A percentile compares a stretch with the other conserved stretches of the same genome.
Evolutionary conservation across 2,329 filamentous ascomycete species (phyloP).

Genomic region (Cladophialophora exuberans): DNA sequence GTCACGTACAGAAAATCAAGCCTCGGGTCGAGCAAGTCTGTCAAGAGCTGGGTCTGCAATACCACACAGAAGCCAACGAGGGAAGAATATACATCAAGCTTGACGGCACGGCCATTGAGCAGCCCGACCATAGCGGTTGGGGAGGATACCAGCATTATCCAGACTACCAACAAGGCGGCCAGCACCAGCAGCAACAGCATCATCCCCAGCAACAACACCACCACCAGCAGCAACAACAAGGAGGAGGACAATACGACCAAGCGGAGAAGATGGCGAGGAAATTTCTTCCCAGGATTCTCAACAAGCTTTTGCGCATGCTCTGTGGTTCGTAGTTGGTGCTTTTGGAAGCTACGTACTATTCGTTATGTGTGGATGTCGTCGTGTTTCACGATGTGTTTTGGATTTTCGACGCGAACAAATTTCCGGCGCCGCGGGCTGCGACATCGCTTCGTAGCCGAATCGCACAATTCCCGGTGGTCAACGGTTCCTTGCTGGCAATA

Average conservation of each 20-base stretch:
- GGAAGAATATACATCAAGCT: slow-evolving; percentile 89
- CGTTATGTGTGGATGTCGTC: too few relatives aligned
- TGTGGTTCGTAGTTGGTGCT: slow-evolving; percentile 4
- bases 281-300: slow-evolving; percentile 64
- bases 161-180: slow-evolving; percentile 50
- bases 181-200: slow-evolving; percentile 38
- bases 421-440: too few relatives aligned
- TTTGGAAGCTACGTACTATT: too few relatives aligned
- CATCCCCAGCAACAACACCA: slow-evolving; percentile 50
- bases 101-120: slow-evolving; percentile 66
- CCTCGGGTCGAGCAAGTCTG: slow-evolving; percentile 91
- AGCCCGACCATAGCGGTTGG: slow-evolving; percentile 32
- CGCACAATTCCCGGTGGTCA: too few relatives aligned
- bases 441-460: too few relatives aligned
- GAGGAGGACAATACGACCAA: slow-evolving; percentile 53
- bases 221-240: slow-evolving; percentile 6
- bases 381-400: too few relatives aligned
- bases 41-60: slow-evolving; percentile 78
- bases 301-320: slow-evolving; percentile 49
- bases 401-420: too few relatives aligned
- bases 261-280: slow-evolving; percentile 64
- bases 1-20: slow-evolving; percentile 90
- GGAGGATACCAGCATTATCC: slow-evolving; percentile 37
- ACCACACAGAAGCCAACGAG: slow-evolving; percentile 82
- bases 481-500: too few relatives aligned